These are phyloP conservation scores for Amphibolis antarctica DNA, from an alignment of 106 monocot genomes.

Conservation along the genomic window DNA sequence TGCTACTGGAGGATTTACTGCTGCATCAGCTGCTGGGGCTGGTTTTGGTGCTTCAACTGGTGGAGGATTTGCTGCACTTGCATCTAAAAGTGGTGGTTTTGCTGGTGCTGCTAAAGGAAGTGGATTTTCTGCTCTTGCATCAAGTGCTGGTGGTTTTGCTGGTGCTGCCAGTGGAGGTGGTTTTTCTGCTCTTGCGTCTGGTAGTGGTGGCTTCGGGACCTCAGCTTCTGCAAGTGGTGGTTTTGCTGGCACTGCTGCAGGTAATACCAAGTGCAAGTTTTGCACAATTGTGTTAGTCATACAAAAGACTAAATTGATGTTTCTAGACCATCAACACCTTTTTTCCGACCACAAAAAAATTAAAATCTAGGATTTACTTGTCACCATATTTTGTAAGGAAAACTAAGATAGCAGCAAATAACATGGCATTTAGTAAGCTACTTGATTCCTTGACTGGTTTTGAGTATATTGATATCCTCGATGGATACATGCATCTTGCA, in stretches of 20 bases:
- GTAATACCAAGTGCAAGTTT: background rate
- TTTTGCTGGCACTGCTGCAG: conserved; percentile 9
- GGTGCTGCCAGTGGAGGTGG: conserved; percentile 12
- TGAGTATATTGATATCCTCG: too few relatives aligned
- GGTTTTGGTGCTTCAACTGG: conserved; percentile 17
- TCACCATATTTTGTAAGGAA: too few relatives aligned
- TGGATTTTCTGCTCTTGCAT: conserved; percentile 38
- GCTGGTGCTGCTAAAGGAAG: conserved; percentile 34
- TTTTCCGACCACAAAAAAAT: too few relatives aligned
- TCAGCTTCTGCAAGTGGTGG: conserved; percentile 31
- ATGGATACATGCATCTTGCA: too few relatives aligned
- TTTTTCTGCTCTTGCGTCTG: conserved; percentile 13
- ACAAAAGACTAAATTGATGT: too few relatives aligned
- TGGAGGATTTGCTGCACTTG: conserved; percentile 14
- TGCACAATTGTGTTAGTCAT: background rate
- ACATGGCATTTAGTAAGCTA: too few relatives aligned
- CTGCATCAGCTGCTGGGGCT: conserved; percentile 17
- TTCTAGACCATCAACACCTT: too few relatives aligned
- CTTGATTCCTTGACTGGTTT: too few relatives aligned
- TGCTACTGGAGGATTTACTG: conserved; percentile 9
- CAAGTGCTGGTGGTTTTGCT: conserved; percentile 20
- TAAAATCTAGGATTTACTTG: too few relatives aligned
- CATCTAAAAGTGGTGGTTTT: conserved; percentile 14
- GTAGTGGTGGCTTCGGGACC: conserved; percentile 36
- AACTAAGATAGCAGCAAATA: too few relatives aligned